Conservation (phyloP, 73 alveolate genomes). For the Uronychia setigera region DNA sequence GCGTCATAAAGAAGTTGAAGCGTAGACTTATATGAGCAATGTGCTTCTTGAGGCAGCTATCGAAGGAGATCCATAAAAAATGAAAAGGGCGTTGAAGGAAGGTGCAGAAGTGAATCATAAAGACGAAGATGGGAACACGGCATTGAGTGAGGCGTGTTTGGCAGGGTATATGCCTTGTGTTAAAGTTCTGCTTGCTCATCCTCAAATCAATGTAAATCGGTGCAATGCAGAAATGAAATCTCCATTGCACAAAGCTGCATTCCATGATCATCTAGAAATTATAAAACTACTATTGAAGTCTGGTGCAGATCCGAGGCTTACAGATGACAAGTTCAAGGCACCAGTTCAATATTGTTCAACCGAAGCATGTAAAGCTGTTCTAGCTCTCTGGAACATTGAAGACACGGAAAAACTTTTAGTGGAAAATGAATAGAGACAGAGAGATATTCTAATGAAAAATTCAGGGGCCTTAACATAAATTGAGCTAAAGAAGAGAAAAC, state of each 20-base stretch:
- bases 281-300: background rate
- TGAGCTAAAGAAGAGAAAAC: background rate
- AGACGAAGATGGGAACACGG: background rate
- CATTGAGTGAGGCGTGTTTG: background rate
- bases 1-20: background rate
- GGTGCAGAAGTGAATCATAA: background rate
- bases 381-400: background rate
- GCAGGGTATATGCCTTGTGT: background rate
- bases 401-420: background rate
- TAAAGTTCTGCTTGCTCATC: background rate
- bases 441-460: background rate
- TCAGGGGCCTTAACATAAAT: background rate
- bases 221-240: background rate
- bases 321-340: background rate
- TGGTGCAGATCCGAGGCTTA: background rate
- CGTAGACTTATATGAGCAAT: background rate
- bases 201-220: background rate
- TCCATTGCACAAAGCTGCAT: background rate
- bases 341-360: background rate
- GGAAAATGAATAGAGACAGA: background rate
- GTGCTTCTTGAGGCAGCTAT: background rate
- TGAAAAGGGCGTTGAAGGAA: background rate
- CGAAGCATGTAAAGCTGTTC: background rate
- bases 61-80: background rate
- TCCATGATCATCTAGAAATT: background rate